These are phyloP conservation scores for Cryptomeria japonica DNA, from an alignment of 75 land plant genomes.

Conservation along the genomic window DNA sequence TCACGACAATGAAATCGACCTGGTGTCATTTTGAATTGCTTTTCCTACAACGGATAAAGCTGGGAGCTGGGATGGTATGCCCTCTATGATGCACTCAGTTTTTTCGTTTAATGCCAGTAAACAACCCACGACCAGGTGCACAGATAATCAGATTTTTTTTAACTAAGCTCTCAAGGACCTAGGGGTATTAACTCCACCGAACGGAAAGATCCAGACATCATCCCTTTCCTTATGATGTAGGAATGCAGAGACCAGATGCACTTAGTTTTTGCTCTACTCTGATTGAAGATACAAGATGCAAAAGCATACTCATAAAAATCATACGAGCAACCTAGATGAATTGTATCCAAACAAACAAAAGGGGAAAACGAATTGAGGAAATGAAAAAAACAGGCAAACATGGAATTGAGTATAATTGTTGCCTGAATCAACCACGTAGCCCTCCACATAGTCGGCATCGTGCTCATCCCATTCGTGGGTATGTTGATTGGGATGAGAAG, in stretches of 20 bases:
- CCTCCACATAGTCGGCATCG: conserved; percentile 8
- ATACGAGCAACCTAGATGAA: background rate
- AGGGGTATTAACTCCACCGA: no score
- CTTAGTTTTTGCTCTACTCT: no score
- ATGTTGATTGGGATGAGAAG: background rate
- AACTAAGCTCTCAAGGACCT: no score
- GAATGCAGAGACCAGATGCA: no score
- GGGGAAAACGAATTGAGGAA: background rate
- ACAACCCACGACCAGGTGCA: no score
- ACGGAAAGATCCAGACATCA: no score
- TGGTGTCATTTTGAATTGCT: no score
- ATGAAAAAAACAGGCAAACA: background rate
- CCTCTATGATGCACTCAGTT: background rate
- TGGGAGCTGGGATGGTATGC: background rate
- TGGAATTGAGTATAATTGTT: background rate
- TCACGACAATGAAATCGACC: no score
- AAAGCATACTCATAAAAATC: background rate
- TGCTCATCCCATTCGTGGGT: conserved; percentile 1
- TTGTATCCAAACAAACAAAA: background rate
- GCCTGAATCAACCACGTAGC: conserved; percentile 2
- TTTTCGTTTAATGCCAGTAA: background rate
- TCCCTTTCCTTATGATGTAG: no score
- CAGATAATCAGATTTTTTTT: no score
- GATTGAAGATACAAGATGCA: background rate
- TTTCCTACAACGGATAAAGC: background rate